Evolutionary conservation across 495 filamentous ascomycete species (phyloP), one percentile per base, ranked within the genome.

Genomic region (Penicillium maclennaniae): DNA sequence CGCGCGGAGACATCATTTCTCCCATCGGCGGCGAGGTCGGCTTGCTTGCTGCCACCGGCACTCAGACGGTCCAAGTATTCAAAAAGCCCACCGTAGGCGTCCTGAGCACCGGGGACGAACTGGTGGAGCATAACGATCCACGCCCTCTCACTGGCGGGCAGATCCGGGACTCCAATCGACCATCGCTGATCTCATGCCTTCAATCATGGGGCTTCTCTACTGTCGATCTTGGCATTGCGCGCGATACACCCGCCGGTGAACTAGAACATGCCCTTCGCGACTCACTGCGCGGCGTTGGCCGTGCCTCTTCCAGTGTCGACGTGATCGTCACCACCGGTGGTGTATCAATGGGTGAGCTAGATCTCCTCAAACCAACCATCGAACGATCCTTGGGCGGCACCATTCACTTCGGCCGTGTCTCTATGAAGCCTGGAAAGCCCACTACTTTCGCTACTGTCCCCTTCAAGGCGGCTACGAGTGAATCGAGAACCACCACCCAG

Each of bases 391-490:
- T 97, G 6, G 88, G 90, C 51, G 93, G 93, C 14, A 95, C 87
- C 0, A 95, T 99, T 61, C 93, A 97, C 69, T 99, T 99, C 64
- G 93, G 93, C 38, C 85, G 95, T 25, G 95, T 97, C 6, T 81
- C 85, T 25, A 97, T 99, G 93, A 97, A 97, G 73, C 93, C 93
- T 0, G 93, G 93, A 17, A 97, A 97, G 67, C 93, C 93, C 4
- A 96, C 91, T 9, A 97, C 95, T 3, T 99, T 97, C 60, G 93
- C 95, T 5, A 97, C 91, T 1, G 78, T 97, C 4, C 85, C 88
- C 3, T 72, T 79, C 63, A 83, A 82, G 54, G 65, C 61, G 41
- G 52, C 68, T 10, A 49, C 65, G 4, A 42, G 48, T 28, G 57
- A 54, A 31, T 21, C 45, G 3, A 21, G 43, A 0, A 31, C 44